Conservation (phyloP, 768 basidiomycete species). For the Boletus reticulatus region DNA sequence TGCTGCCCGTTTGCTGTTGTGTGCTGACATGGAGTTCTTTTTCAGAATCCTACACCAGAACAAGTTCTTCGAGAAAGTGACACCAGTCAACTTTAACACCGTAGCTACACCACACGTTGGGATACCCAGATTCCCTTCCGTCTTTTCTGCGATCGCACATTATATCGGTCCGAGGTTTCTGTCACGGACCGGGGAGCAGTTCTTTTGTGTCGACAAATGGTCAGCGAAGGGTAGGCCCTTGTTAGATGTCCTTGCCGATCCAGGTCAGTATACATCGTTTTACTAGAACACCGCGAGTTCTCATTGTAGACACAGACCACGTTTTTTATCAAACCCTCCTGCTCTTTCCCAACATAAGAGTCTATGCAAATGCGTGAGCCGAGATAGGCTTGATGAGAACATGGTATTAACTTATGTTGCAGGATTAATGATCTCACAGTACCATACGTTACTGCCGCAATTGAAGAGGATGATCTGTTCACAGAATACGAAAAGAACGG, state of each 20-base stretch:
- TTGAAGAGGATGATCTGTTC: slow-evolving; percentile 69
- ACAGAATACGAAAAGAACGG: slow-evolving; percentile 52
- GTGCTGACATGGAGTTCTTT: neutral
- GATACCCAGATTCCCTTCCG: slow-evolving; percentile 58
- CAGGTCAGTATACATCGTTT: slow-evolving; percentile 41
- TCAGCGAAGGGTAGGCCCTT: slow-evolving; percentile 62
- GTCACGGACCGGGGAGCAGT: slow-evolving; percentile 78
- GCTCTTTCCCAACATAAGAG: slow-evolving; percentile 62
- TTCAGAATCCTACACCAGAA: slow-evolving; percentile 60
- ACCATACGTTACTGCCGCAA: slow-evolving; percentile 76
- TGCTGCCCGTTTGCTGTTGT: neutral
- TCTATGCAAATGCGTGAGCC: slow-evolving; percentile 79
- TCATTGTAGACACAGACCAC: slow-evolving; percentile 43
- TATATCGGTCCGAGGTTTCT: slow-evolving; percentile 66
- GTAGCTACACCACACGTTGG: slow-evolving; percentile 85
- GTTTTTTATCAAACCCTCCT: slow-evolving; percentile 74
- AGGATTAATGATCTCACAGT: slow-evolving; percentile 78
- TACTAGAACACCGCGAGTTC: neutral
- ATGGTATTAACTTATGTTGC: neutral
- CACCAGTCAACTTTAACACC: slow-evolving; percentile 79
- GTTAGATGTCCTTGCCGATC: slow-evolving; percentile 78
- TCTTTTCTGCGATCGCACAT: slow-evolving; percentile 51
- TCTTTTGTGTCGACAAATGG: slow-evolving; percentile 75
- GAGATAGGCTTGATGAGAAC: neutral
- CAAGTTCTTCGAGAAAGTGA: slow-evolving; percentile 67